Conservation (phyloP, 108 stramenopile genomes). For the Nitzschia inconspicua region DNA sequence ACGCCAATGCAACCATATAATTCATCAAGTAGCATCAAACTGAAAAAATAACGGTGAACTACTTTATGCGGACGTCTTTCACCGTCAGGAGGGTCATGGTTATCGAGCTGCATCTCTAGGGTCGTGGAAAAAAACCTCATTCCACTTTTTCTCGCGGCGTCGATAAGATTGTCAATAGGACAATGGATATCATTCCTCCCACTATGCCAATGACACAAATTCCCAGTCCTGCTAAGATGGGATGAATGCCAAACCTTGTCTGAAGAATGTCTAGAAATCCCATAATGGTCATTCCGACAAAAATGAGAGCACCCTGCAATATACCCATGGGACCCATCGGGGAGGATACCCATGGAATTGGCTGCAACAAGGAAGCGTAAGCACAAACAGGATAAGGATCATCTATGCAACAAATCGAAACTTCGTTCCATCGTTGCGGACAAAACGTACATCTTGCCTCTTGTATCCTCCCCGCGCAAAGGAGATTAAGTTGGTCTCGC, state of each 20-base stretch:
- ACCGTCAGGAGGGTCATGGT: too few species aligned
- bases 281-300: slow-evolving; percentile 31
- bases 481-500: slow-evolving; percentile 49
- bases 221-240: slow-evolving; percentile 25
- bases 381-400: neutral
- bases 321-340: slow-evolving; percentile 83
- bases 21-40: too few species aligned
- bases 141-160: slow-evolving; percentile 13
- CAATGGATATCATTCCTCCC: slow-evolving; percentile 26
- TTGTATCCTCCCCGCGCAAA: slow-evolving; percentile 56
- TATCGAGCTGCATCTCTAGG: too few species aligned
- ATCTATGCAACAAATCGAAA: neutral
- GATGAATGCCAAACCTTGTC: slow-evolving; percentile 33
- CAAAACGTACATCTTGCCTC: slow-evolving; percentile 32
- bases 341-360: slow-evolving; percentile 41
- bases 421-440: neutral
- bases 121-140: too few species aligned
- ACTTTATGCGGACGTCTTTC: too few species aligned
- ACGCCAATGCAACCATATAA: too few species aligned
- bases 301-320: slow-evolving; percentile 52
- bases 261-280: slow-evolving; percentile 48
- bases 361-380: slow-evolving; percentile 3
- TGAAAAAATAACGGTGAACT: too few species aligned
- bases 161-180: slow-evolving; percentile 26
- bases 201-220: slow-evolving; percentile 17